These are phyloP conservation scores for Inga oerstediana DNA, from an alignment of 306 rosid species.

Conservation along the genomic window DNA sequence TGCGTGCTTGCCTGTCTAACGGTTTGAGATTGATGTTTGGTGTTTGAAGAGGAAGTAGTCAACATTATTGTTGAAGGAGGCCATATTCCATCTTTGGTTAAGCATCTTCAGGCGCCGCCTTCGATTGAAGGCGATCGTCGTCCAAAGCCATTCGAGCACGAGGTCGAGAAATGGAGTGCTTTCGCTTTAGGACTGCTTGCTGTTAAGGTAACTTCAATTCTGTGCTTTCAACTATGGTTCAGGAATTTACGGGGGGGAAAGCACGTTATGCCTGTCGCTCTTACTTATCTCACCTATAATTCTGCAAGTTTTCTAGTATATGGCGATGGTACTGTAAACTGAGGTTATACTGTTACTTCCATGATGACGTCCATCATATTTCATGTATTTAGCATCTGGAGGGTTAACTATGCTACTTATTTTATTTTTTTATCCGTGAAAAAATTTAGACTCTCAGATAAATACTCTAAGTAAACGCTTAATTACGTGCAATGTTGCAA, in stretches of 20 bases:
- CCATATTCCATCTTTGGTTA: slow-evolving; percentile 84
- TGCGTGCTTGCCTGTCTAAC: slow-evolving; percentile 18
- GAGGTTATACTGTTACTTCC: background rate
- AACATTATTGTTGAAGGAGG: slow-evolving; percentile 96
- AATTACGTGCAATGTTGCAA: slow-evolving; percentile 6
- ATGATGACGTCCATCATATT: background rate
- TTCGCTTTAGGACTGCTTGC: slow-evolving; percentile 97
- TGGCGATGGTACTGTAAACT: background rate
- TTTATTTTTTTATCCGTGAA: background rate
- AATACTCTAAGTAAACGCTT: background rate
- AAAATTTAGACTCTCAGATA: background rate
- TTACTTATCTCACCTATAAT: background rate
- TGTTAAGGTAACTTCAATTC: slow-evolving; percentile 68
- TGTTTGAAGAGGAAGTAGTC: slow-evolving; percentile 81
- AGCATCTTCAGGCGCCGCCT: slow-evolving; percentile 87
- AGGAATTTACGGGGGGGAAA: background rate
- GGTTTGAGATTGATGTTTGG: slow-evolving; percentile 11
- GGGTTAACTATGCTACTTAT: slow-evolving; percentile 4
- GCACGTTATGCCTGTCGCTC: background rate
- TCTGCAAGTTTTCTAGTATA: slow-evolving; percentile 22
- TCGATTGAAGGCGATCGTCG: slow-evolving; percentile 46
- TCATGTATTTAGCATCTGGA: background rate
- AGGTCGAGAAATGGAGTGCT: slow-evolving; percentile 97
- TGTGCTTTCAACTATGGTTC: slow-evolving; percentile 12
- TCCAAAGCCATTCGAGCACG: slow-evolving; percentile 80